Conservation (phyloP, 75 land plant genomes). For the Sequoiadendron giganteum region DNA sequence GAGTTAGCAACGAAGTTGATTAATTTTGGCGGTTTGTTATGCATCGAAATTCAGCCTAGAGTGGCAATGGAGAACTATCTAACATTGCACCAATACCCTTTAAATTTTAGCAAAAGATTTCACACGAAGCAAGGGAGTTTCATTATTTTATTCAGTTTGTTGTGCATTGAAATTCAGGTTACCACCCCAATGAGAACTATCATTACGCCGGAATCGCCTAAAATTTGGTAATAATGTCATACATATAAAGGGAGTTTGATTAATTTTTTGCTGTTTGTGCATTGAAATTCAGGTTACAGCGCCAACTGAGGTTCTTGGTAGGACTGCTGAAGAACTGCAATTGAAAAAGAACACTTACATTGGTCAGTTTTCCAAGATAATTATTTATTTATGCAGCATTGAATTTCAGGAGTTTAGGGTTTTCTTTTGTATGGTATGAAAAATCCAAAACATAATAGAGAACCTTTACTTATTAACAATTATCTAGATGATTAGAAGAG, state of each 20-base stretch:
- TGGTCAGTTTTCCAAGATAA: constrained; percentile 33
- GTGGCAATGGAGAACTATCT: background rate
- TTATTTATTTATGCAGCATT: background rate
- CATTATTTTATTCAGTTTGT: background rate
- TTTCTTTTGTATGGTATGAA: background rate
- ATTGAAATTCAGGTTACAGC: constrained; percentile 61
- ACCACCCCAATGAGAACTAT: constrained; percentile 53
- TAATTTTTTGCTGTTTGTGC: background rate
- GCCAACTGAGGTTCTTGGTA: constrained; percentile 67
- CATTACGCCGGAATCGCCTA: too few species aligned
- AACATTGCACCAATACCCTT: background rate
- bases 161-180: constrained; percentile 37
- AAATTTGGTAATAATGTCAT: background rate
- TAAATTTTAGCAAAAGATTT: background rate
- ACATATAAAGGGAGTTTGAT: background rate
- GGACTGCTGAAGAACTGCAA: constrained; percentile 66
- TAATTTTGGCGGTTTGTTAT: too few species aligned
- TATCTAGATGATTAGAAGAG: background rate
- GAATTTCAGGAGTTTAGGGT: background rate
- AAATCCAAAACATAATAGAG: background rate
- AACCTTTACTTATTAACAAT: background rate
- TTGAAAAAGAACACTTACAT: constrained; percentile 72
- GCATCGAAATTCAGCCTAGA: too few species aligned
- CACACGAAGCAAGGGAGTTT: background rate
- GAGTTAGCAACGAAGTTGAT: too few species aligned